phyloP scores from a whole-genome alignment of 2,329 filamentous ascomycete species.

The Tolypocladium album region DNA sequence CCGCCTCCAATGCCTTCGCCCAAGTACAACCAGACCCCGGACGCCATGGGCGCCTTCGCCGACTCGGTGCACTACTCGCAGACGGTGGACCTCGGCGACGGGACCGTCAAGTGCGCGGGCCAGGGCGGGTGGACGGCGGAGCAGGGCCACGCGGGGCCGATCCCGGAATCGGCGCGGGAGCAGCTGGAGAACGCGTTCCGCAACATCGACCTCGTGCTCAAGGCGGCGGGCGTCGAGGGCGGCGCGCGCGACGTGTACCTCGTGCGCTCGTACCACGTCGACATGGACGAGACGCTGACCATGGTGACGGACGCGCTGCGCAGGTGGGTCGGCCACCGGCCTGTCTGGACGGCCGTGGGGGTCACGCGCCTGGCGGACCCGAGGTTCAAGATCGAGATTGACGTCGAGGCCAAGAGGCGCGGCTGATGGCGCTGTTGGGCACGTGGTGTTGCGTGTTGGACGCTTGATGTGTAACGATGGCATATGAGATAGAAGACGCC shows the following conservation, averaged over 20 bases:
- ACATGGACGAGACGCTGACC: neutral
- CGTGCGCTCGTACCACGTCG: neutral
- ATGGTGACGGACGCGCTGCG: neutral
- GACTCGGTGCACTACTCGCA: neutral
- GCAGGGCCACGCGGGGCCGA: neutral
- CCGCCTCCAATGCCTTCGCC: neutral
- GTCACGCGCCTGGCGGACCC: neutral
- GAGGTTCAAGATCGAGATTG: neutral
- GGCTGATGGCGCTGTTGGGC: neutral
- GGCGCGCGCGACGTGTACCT: neutral
- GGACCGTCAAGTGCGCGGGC: neutral
- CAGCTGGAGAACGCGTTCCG: neutral
- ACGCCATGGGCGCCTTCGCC: neutral
- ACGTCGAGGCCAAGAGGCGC: neutral
- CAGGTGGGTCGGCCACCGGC: neutral
- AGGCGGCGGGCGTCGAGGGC: neutral
- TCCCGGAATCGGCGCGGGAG: neutral
- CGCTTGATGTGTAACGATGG: too few species aligned
- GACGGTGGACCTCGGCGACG: neutral
- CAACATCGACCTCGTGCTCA: neutral
- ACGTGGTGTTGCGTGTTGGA: too few species aligned
- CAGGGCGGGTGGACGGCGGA: neutral
- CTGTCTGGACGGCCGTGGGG: neutral
- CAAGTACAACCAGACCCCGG: neutral
- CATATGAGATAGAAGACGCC: too few species aligned